phyloP scores from a whole-genome alignment of 805 yeast genomes.

The Tetrapisispora pingtungensis region DNA sequence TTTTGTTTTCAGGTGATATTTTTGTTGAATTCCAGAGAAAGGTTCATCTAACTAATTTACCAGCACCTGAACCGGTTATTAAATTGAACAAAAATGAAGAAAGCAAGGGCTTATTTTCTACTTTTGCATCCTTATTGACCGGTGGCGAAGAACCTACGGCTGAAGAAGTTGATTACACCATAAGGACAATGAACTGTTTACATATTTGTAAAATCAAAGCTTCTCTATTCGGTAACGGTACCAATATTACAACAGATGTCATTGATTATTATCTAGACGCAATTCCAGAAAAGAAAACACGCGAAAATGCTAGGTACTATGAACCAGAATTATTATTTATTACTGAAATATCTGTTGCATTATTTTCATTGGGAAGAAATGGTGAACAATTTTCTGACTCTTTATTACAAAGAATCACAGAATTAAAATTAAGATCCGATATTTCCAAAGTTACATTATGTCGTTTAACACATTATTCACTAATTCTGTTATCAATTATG shows the following conservation, averaged over 20 bases:
- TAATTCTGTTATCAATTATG: conserved; percentile 15
- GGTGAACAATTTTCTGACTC: conserved; percentile 20
- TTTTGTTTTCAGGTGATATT: conserved; percentile 53
- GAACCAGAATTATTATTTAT: conserved; percentile 40
- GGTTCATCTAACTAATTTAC: conserved; percentile 41
- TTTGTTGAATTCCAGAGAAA: conserved; percentile 54
- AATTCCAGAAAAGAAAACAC: conserved; percentile 27
- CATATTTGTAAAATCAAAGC: conserved; percentile 51
- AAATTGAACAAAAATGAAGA: conserved; percentile 52
- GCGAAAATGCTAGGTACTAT: conserved; percentile 29
- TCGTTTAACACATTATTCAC: conserved; percentile 30
- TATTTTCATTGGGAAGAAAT: conserved; percentile 19
- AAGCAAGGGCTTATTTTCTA: conserved; percentile 69
- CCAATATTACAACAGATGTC: conserved; percentile 23
- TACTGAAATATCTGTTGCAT: conserved; percentile 32
- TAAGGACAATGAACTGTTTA: conserved; percentile 74
- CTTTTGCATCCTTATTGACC: conserved; percentile 82
- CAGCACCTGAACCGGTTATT: conserved; percentile 54
- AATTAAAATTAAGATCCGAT: conserved; percentile 5
- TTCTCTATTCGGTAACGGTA: conserved; percentile 40
- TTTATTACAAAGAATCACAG: conserved; percentile 10
- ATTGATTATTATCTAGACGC: conserved; percentile 28
- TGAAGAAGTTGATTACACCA: conserved; percentile 78
- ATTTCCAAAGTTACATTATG: conserved; percentile 14
- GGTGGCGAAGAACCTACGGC: conserved; percentile 95